Evolutionary conservation across 345 rosid genomes (phyloP).

Genomic region (Eutrema heterophyllum): DNA sequence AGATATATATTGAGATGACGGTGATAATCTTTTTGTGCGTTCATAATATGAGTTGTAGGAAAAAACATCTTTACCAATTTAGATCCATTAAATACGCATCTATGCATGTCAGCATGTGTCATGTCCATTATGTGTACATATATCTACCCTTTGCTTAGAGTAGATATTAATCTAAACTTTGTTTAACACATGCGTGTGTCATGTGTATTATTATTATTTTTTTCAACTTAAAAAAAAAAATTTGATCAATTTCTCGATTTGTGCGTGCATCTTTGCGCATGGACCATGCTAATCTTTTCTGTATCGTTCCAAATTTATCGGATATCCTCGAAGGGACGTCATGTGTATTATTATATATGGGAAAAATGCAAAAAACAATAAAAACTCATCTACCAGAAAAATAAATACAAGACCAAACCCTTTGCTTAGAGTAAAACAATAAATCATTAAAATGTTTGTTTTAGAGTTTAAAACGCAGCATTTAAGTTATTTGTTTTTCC

Average conservation of each 20-base stretch:
- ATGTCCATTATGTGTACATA: not conserved
- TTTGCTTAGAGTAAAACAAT: too few species aligned
- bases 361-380: not conserved
- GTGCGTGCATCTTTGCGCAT: too few species aligned
- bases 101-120: slow-evolving; percentile 7
- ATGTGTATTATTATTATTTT: not conserved
- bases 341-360: not conserved
- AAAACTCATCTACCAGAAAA: not conserved
- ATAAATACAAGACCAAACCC: not conserved
- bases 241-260: too few species aligned
- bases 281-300: too few species aligned
- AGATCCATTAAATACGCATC: slow-evolving; percentile 18
- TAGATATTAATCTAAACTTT: not conserved
- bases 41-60: slow-evolving; percentile 4
- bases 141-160: too few species aligned
- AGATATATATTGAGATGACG: not conserved
- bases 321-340: too few species aligned
- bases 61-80: not conserved
- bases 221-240: too few species aligned
- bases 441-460: too few species aligned
- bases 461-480: too few species aligned
- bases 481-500: too few species aligned
- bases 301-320: too few species aligned
- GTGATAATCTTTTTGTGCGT: not conserved
- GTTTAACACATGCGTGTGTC: not conserved